Conservation (phyloP, 192 early-diverging fungal genomes). For the Entomortierella beljakovae region DNA sequence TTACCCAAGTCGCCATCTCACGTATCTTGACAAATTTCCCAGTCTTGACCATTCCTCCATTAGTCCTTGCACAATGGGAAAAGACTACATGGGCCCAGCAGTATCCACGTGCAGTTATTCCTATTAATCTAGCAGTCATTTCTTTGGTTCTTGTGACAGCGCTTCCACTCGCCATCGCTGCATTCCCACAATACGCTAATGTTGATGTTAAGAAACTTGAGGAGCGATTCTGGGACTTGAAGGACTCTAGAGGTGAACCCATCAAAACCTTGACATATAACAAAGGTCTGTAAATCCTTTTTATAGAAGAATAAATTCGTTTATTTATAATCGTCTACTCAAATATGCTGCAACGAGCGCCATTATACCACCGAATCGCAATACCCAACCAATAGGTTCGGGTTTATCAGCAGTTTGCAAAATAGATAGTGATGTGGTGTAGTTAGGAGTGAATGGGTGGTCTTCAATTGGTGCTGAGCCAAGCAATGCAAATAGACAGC, state of each 20-base stretch:
- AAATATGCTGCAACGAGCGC: conserved; percentile 72
- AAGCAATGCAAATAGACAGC: conserved; percentile 69
- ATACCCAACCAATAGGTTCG: conserved; percentile 72
- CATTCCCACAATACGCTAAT: conserved; percentile 79
- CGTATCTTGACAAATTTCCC: conserved; percentile 80
- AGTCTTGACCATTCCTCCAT: conserved; percentile 75
- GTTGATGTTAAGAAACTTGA: conserved; percentile 72
- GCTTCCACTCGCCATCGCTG: conserved; percentile 80
- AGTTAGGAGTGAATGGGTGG: conserved; percentile 41
- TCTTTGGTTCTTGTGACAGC: conserved; percentile 77
- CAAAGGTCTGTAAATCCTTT: conserved; percentile 70
- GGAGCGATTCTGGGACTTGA: conserved; percentile 69
- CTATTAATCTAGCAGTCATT: conserved; percentile 78
- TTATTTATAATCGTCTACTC: conserved; percentile 12
- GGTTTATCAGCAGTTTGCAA: neutral
- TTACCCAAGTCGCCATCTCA: conserved; percentile 83
- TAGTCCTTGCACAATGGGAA: conserved; percentile 77
- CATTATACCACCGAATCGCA: conserved; percentile 79
- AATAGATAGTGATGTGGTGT: conserved; percentile 9
- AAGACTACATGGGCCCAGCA: conserved; percentile 65
- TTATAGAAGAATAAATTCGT: conserved; percentile 5
- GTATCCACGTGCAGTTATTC: conserved; percentile 64
- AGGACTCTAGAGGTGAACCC: conserved; percentile 66
- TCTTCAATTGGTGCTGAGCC: conserved; percentile 37
- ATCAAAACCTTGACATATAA: conserved; percentile 80